Percentiles rank a stretch among this genome's conserved stretches.
Evolutionary conservation across 169 alveolate genomes (phyloP).

Genomic region (Plasmodium gallinaceum): DNA sequence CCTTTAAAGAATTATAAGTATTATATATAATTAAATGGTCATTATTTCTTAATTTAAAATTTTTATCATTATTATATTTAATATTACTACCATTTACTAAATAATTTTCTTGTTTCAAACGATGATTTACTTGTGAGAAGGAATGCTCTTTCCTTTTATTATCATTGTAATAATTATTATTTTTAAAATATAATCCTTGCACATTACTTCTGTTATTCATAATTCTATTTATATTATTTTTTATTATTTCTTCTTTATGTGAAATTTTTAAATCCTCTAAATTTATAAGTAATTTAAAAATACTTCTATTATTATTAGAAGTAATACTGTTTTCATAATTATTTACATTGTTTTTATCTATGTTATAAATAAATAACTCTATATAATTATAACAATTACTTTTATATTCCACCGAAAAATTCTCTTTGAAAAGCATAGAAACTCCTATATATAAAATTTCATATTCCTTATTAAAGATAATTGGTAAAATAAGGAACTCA

Average conservation of each 20-base stretch:
- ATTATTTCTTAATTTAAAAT: too few species aligned
- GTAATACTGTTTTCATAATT: background rate
- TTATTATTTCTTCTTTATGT: background rate
- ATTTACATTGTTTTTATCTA: background rate
- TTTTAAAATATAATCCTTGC: background rate
- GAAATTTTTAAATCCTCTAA: conserved; percentile 24
- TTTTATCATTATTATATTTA: too few species aligned
- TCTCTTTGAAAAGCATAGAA: conserved; percentile 46
- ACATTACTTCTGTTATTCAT: background rate
- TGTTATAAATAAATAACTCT: conserved; percentile 35
- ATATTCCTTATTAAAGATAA: conserved; percentile 50
- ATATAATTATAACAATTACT: conserved; percentile 41
- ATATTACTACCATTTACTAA: too few species aligned
- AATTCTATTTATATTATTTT: background rate
- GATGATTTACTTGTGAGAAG: too few species aligned
- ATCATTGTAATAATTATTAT: background rate
- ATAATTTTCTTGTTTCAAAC: background rate
- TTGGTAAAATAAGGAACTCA: conserved; percentile 60
- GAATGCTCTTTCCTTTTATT: too few species aligned
- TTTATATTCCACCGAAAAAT: conserved; percentile 49
- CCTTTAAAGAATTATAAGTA: too few species aligned
- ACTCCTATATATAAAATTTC: conserved; percentile 67
- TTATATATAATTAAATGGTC: too few species aligned
- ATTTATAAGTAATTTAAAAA: conserved; percentile 31
- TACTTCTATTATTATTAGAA: background rate